Evolutionary conservation across 805 yeast genomes (phyloP).

Genomic region (Nakazawaea peltata): DNA sequence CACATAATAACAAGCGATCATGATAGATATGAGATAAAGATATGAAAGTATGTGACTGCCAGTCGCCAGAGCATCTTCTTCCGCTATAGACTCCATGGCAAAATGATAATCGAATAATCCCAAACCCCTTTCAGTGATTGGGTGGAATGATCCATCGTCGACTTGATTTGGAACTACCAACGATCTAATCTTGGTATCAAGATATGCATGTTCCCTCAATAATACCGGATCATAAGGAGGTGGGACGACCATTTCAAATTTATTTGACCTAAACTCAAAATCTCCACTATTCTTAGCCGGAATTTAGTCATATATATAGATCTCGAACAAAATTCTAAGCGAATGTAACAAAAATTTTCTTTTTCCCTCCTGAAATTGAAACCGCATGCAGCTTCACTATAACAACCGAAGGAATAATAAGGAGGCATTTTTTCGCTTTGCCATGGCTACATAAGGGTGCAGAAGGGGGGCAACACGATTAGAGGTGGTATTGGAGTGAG

Average conservation of each 20-base stretch:
- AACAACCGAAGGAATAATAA: too few relatives aligned
- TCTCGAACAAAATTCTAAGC: too few relatives aligned
- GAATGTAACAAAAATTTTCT: background rate
- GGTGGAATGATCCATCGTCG: conserved; percentile 17
- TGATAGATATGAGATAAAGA: too few relatives aligned
- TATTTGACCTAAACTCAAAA: background rate
- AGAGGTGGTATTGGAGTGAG: too few relatives aligned
- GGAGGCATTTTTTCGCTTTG: too few relatives aligned
- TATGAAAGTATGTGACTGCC: too few relatives aligned
- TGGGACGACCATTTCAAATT: conserved; percentile 21
- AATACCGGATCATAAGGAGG: conserved; percentile 24
- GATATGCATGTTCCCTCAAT: conserved; percentile 24
- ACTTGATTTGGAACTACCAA: conserved; percentile 20
- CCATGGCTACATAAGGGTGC: too few relatives aligned
- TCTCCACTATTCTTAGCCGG: too few relatives aligned
- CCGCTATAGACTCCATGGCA: background rate
- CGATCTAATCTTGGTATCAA: conserved; percentile 16
- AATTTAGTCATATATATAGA: too few relatives aligned
- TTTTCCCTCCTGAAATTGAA: background rate
- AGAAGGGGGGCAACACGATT: too few relatives aligned
- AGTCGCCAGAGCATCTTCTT: background rate
- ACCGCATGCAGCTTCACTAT: too few relatives aligned
- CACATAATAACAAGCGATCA: too few relatives aligned
- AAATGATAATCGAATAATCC: conserved; percentile 21
- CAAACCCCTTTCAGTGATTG: conserved; percentile 22